Conservation (phyloP, 768 basidiomycete genomes). For the Agaricus blazei region DNA sequence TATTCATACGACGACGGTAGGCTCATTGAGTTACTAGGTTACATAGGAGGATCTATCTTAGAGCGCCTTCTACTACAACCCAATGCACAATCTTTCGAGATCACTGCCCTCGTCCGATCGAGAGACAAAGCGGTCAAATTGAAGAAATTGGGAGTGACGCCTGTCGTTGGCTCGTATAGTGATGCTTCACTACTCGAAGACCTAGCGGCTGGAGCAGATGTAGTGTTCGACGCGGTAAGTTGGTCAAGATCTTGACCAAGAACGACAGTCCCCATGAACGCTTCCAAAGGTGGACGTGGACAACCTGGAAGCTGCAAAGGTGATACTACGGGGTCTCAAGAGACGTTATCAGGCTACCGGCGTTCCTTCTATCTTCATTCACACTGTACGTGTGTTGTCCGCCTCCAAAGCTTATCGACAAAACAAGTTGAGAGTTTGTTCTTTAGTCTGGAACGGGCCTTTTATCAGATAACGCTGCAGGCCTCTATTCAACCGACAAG, state of each 20-base stretch:
- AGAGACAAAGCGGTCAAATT: slow-evolving; percentile 40
- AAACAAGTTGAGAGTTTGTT: slow-evolving; percentile 30
- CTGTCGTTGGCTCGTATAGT: slow-evolving; percentile 39
- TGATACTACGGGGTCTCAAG: slow-evolving; percentile 50
- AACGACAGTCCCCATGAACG: neutral
- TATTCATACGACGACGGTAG: neutral
- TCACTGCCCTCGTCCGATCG: slow-evolving; percentile 43
- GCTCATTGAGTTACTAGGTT: slow-evolving; percentile 24
- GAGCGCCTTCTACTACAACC: slow-evolving; percentile 34
- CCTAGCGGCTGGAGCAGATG: slow-evolving; percentile 38
- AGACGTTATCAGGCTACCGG: slow-evolving; percentile 37
- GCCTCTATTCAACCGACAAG: slow-evolving; percentile 27
- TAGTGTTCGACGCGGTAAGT: slow-evolving; percentile 30
- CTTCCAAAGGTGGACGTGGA: slow-evolving; percentile 34
- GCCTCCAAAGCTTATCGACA: neutral
- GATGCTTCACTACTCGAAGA: slow-evolving; percentile 38
- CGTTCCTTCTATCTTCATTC: slow-evolving; percentile 44
- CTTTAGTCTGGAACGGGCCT: slow-evolving; percentile 28
- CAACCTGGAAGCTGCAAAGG: slow-evolving; percentile 35
- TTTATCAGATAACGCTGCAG: slow-evolving; percentile 40
- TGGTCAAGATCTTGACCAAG: neutral
- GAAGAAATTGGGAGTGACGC: slow-evolving; percentile 27
- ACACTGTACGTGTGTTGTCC: slow-evolving; percentile 43
- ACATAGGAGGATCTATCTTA: slow-evolving; percentile 46
- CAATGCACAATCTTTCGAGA: slow-evolving; percentile 24